Evolutionary conservation across 2,329 filamentous ascomycete species (phyloP).

Genomic region (Phaeosphaeriaceae sp.): DNA sequence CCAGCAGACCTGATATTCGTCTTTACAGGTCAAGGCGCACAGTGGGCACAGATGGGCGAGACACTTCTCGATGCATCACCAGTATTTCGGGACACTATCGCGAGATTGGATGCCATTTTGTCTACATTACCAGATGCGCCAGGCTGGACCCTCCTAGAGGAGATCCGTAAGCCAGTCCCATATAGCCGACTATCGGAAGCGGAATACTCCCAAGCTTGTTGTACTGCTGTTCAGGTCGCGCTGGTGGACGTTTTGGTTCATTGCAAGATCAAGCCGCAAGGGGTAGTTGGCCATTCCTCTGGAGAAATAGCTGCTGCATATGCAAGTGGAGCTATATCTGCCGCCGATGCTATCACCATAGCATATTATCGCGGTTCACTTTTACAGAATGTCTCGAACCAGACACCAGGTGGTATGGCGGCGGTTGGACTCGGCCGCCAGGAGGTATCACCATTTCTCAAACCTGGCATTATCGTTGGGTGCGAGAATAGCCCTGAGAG

Average conservation of each 20-base stretch:
- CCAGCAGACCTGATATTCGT: constrained; percentile 7
- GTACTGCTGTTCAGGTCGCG: constrained; percentile 46
- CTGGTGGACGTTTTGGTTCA: constrained; percentile 36
- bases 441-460: too few species aligned
- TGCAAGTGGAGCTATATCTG: constrained; percentile 30
- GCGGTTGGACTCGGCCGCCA: too few species aligned
- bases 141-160: constrained; percentile 12
- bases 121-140: background rate
- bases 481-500: too few species aligned
- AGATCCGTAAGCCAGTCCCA: constrained; percentile 5
- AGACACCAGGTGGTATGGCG: too few species aligned
- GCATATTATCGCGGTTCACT: constrained; percentile 25
- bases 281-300: constrained; percentile 51
- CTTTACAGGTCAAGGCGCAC: constrained; percentile 5
- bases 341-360: constrained; percentile 19
- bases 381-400: too few species aligned
- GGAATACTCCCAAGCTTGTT: constrained; percentile 39
- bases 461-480: too few species aligned
- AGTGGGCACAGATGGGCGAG: background rate
- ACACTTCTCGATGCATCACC: background rate
- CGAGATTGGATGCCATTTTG: constrained; percentile 3
- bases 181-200: constrained; percentile 14
- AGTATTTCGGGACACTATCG: background rate
- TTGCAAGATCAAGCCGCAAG: constrained; percentile 33
- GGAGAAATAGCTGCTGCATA: constrained; percentile 52